These are phyloP conservation scores for Neonectria faginata DNA, from an alignment of 2,329 filamentous ascomycete species.

Conservation along the genomic window DNA sequence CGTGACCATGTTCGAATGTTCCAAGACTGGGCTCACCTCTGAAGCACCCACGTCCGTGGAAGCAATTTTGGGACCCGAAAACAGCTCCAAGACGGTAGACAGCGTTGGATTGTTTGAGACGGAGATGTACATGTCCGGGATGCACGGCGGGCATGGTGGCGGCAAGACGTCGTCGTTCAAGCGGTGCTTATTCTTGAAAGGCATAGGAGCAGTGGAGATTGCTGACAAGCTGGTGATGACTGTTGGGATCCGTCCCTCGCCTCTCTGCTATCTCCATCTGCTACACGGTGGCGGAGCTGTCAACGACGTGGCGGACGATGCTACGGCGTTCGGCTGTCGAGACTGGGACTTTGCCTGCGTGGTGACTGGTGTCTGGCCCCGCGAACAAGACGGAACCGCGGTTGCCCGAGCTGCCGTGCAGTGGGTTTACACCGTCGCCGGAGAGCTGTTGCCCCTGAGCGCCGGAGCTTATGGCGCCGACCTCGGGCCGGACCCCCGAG, in stretches of 20 bases:
- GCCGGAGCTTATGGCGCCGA: conserved; percentile 69
- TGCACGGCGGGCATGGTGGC: conserved; percentile 69
- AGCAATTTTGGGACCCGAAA: conserved; percentile 50
- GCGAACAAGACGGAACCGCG: conserved; percentile 61
- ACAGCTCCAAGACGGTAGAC: conserved; percentile 55
- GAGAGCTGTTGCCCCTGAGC: conserved; percentile 61
- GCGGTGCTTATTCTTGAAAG: conserved; percentile 70
- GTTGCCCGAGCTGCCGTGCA: conserved; percentile 51
- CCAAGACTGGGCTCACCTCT: conserved; percentile 34
- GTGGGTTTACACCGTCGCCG: conserved; percentile 69
- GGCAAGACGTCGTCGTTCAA: conserved; percentile 74
- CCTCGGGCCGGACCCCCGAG: conserved; percentile 71
- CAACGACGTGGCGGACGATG: conserved; percentile 55
- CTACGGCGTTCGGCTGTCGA: conserved; percentile 71
- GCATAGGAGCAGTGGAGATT: conserved; percentile 54
- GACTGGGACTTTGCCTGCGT: conserved; percentile 74
- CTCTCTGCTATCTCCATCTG: conserved; percentile 71
- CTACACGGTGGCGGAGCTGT: conserved; percentile 69
- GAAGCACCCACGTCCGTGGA: conserved; percentile 23
- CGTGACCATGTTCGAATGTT: conserved; percentile 61
- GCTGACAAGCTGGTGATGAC: conserved; percentile 56
- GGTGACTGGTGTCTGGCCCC: conserved; percentile 71
- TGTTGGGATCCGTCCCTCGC: conserved; percentile 60
- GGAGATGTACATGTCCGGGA: conserved; percentile 70
- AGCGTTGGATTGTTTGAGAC: conserved; percentile 64